Evolutionary conservation across 495 filamentous ascomycete species (phyloP), one percentile per base, ranked within the genome.

Genomic region (Astrothelium subdiscretum): DNA sequence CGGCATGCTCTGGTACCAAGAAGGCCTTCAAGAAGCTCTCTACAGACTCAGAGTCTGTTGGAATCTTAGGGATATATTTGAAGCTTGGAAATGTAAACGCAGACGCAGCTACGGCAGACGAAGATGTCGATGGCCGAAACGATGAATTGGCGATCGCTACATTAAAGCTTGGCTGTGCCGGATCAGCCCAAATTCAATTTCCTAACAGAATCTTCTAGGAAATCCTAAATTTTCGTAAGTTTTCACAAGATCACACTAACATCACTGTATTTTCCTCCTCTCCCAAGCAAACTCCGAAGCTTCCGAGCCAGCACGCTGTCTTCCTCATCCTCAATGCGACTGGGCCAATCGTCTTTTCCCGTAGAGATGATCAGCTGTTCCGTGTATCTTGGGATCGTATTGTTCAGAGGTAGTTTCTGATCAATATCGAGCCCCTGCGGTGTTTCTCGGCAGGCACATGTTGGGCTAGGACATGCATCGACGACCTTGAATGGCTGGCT

Each of bases 291-390:
- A 31, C 75, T 74, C 72, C 87, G 92, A 64, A 97, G 69, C 43
- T 83, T 82, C 57, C 86, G 82, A 1, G 86, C 88, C 10, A 96
- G 74, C 63, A 84, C 83, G n/a, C 75, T 80, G 32, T 80, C 77
- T 57, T 62, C 62, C 59, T 87, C 83, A 80, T 96, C 71, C 72
- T 87, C 77, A 71, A 91, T 86, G 44, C 78, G 77, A 70, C 79
- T 83, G 20, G 80, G 79, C 94, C 94, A 98, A 72, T 97, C 89
- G 24, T 77, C 68, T 62, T 84, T 81, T 8, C 89, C 90, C 0
- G 92, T 96, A 62, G 83, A 88, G 18, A 97, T 78, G 2, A 98
- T 71, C 3, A 97, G 79, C 60, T 97, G 92, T 65, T 91, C 84
- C 20, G 83, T 79, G 71, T 96, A 94, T n/a, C 77, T 73, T 3